These are phyloP conservation scores for Reutealis trisperma DNA, from an alignment of 345 rosid genomes.

Conservation along the genomic window DNA sequence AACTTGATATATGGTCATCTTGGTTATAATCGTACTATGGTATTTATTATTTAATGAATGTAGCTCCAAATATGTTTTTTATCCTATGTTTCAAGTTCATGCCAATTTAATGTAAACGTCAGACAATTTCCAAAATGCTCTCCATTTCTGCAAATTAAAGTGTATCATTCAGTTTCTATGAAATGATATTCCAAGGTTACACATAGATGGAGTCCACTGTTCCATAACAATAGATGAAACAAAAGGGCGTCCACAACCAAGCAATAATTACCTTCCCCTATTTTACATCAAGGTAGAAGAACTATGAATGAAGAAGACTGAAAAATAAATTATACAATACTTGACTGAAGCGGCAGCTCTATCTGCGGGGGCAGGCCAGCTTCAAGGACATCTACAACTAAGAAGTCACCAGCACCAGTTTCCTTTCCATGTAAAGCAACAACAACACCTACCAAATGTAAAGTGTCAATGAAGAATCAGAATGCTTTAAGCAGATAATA, in stretches of 20 bases:
- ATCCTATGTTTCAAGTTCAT: neutral
- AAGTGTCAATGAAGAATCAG: constrained; percentile 19
- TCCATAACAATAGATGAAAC: neutral
- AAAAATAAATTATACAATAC: constrained; percentile 41
- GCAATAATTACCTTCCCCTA: neutral
- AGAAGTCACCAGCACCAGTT: constrained; percentile 74
- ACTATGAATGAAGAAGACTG: constrained; percentile 11
- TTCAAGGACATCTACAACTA: constrained; percentile 81
- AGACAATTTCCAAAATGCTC: neutral
- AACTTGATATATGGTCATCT: neutral
- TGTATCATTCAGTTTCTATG: neutral
- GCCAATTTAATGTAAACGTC: neutral
- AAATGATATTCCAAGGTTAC: neutral
- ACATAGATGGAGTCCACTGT: neutral
- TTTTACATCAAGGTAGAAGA: constrained; percentile 3
- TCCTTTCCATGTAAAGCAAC: constrained; percentile 89
- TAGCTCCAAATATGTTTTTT: neutral
- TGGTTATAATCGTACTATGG: neutral
- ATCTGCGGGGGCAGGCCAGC: constrained; percentile 88
- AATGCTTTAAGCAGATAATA: constrained; percentile 9
- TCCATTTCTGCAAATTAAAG: neutral
- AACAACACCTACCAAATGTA: constrained; percentile 61
- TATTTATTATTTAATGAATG: too few species aligned
- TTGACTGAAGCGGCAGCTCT: constrained; percentile 53
- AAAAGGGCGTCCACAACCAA: neutral